Base-by-base conservation (phyloP, 345 rosid species). In the Lepidium sativum region DNA sequence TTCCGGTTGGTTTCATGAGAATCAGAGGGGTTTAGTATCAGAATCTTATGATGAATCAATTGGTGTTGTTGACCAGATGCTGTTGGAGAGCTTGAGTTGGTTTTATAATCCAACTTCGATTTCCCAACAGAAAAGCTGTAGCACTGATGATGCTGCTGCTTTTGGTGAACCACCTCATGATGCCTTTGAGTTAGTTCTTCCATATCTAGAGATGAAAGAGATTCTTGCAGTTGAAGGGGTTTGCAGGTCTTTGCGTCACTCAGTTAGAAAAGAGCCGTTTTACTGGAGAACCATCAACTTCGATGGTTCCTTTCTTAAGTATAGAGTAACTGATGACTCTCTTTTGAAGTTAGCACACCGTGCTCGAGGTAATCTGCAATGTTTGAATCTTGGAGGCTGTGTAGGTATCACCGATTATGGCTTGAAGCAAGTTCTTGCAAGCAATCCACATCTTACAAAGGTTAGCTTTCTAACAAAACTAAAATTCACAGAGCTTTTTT, bases 191-290 rank as follows among this genome's bases (percentile, higher is more conserved):
- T 9, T 75, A 2, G 71, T 65, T 5, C 44, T 69, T 40, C 15
- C 70, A 1, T 69, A 69, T 64, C 38, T 75, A 18, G 67, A 60
- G 29, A 34, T 69, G 49, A 50, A 35, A 21, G 71, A 58, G 31
- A 10, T 58, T 14, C 61, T 75, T 42, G 57, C 50, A 3, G 67
- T 75, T 57, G 78, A 75, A 37, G 35, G 63, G 1, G 78, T 75
- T 52, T 75, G 78, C 38, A 75, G 49, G 32, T 69, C 75, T 0
- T 54, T 69, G 16, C 75, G 78, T 43, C 71, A 69, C 53, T 65
- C 57, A 1, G 58, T 75, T 56, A 69, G 78, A 43, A 70, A 54
- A 0, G 78, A 69, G 15, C 31, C 70, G 8, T 70, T 58, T 65
- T n/a, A 69, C 11, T 69, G 78, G 78, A 63, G 4, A 45, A 63